Conservation (phyloP, 2,329 filamentous ascomycete species). For the Colletotrichum simmondsii region DNA sequence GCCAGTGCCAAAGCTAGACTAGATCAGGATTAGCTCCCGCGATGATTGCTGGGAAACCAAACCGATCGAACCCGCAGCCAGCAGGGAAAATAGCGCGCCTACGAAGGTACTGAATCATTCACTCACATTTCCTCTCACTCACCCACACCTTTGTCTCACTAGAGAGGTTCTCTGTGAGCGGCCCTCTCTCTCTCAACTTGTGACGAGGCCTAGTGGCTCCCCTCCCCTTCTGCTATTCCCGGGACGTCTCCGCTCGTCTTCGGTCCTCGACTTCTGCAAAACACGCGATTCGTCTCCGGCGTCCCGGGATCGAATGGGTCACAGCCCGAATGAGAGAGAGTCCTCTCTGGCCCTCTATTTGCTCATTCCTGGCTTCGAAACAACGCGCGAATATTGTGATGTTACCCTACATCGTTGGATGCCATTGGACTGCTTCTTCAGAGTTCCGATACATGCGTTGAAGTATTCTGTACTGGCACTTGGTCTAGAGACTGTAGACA, state of each 20-base stretch:
- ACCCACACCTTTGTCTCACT: background rate
- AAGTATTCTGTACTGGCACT: background rate
- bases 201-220: background rate
- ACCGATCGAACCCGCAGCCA: background rate
- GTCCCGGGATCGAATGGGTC: constrained; percentile 14
- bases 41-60: background rate
- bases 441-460: background rate
- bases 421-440: background rate
- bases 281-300: constrained; percentile 23
- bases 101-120: background rate
- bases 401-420: background rate
- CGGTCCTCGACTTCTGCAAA: constrained; percentile 10
- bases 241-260: constrained; percentile 20
- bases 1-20: background rate
- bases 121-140: background rate
- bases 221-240: constrained; percentile 17
- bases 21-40: constrained; percentile 3
- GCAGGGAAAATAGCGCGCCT: constrained; percentile 2
- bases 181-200: background rate
- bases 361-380: background rate
- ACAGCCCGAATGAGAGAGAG: no score
- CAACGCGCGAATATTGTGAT: background rate
- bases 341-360: background rate
- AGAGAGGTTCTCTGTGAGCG: background rate
- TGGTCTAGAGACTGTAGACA: background rate